Conservation (phyloP, 441 rosid species). For the Lepidium campestre region DNA sequence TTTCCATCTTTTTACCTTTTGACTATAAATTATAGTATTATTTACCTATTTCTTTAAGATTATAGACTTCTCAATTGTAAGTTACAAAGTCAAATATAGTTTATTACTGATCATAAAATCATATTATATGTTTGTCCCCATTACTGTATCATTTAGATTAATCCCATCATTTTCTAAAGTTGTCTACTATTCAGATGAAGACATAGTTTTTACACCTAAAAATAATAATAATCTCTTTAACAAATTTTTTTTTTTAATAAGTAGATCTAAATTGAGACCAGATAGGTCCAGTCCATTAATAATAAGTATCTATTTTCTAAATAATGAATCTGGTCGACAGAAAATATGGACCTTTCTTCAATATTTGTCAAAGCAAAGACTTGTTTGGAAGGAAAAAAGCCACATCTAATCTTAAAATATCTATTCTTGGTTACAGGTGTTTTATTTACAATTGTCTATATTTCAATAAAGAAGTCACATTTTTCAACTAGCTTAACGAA, state of each 20-base stretch:
- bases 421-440: too few relatives aligned
- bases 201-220: too few relatives aligned
- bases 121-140: background rate
- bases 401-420: too few relatives aligned
- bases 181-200: too few relatives aligned
- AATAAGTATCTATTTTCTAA: too few relatives aligned
- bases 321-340: background rate
- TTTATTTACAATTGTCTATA: too few relatives aligned
- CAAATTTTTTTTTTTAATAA: too few relatives aligned
- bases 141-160: background rate
- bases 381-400: background rate
- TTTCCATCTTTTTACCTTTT: background rate
- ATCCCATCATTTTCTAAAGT: background rate
- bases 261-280: too few relatives aligned
- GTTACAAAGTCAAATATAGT: slow-evolving; percentile 10
- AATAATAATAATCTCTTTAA: too few relatives aligned
- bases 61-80: background rate
- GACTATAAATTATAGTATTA: background rate
- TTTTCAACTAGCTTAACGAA: too few relatives aligned
- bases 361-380: background rate
- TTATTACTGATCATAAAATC: background rate
- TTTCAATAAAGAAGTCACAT: too few relatives aligned
- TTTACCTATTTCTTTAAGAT: background rate
- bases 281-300: too few relatives aligned
- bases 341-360: background rate